Evolutionary conservation across 169 alveolate genomes (phyloP), one percentile per base, ranked within the genome.

Genomic region (Sarcocystis neurona): DNA sequence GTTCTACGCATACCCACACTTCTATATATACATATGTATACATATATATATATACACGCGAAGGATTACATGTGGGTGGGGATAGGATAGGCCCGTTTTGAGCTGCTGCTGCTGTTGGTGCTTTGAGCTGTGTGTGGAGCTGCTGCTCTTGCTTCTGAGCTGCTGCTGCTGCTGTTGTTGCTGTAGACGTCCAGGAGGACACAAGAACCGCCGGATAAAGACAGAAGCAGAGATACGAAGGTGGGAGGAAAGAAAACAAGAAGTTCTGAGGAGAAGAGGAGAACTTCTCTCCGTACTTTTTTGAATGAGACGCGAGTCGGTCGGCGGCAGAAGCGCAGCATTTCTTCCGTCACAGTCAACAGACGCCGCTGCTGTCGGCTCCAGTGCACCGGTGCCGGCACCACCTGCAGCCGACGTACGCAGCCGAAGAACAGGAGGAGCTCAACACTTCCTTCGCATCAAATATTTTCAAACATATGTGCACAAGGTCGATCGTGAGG

Each of bases 301-400:
- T 82, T 82, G 60, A 82, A 82, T 34, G 88, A 82, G 37, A 82
- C 70, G 27, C 79, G 74, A 23, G 88, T 56, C 46, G 56, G 88
- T n/a, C 56, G 50, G 18, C 58, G 39, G 60, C 88, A 82, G 79
- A 58, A 82, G 46, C 12, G 23, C 2, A 82, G 60, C 63, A 82
- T 34, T 4, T 43, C 63, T 1, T 82, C 88, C 27, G 88, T 43
- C 30, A 82, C 78, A n/a, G 34, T 37, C n/a, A 82, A 50, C 34
- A 82, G 56, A 39, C 88, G 88, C 32, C 88, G 47, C 39, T 18
- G 32, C 60, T 82, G 50, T 30, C 70, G 88, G 41, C 88, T 82
- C 74, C 58, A 82, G n/a, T 82, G 60, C 2, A 47, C 63, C 27
- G 88, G 88, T 0, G 88, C 88, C n/a, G 79, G 34, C 30, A 82